Conservation (phyloP, 2,329 filamentous ascomycete species). For the Fusarium algeriense region DNA sequence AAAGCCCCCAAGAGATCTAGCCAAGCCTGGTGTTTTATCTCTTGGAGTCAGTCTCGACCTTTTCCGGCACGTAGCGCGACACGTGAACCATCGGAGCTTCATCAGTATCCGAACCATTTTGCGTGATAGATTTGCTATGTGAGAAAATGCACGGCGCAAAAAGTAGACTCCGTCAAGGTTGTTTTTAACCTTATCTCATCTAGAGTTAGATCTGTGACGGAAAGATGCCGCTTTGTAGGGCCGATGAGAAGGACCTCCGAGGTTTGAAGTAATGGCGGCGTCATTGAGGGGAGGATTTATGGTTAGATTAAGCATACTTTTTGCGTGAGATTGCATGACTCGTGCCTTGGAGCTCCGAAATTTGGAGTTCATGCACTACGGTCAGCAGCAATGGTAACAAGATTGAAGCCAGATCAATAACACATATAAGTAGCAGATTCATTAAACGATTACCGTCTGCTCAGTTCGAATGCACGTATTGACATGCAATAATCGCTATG, state of each 20-base stretch:
- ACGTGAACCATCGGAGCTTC: conserved; percentile 26
- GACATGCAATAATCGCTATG: background rate
- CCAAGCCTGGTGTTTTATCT: background rate
- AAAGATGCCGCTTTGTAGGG: background rate
- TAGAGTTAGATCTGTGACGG: background rate
- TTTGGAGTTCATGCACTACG: background rate
- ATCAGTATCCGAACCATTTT: conserved; percentile 21
- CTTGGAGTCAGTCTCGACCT: conserved; percentile 11
- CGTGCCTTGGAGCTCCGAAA: background rate
- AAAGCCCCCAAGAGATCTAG: conserved; percentile 5
- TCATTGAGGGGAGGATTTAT: background rate
- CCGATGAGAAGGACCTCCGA: background rate
- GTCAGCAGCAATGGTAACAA: background rate
- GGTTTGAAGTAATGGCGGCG: background rate
- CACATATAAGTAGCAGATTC: no score
- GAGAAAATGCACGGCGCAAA: background rate
- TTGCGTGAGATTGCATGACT: background rate
- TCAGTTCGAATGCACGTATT: background rate
- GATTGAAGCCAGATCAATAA: background rate
- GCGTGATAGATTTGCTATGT: background rate
- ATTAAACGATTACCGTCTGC: background rate
- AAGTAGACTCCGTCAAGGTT: conserved; percentile 27
- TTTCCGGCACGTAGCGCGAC: background rate
- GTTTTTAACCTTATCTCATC: background rate
- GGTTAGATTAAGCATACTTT: conserved; percentile 1